Conservation (phyloP, 163 green algal genomes). For the Scenedesmus sp. region DNA sequence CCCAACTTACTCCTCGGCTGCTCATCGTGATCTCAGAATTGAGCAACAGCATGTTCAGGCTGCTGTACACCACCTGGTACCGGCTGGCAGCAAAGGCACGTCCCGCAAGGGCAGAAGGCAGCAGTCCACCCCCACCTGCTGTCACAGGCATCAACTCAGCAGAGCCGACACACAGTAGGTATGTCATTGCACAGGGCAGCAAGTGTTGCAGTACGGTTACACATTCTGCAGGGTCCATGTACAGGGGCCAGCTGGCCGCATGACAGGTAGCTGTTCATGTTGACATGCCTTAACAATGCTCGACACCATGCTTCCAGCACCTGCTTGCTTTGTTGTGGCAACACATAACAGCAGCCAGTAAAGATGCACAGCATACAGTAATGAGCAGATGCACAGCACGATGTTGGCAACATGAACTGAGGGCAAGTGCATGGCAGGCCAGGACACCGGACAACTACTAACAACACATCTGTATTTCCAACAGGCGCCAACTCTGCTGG, state of each 20-base stretch:
- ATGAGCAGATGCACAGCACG: too few relatives aligned
- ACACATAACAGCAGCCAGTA: too few relatives aligned
- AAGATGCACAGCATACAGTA: too few relatives aligned
- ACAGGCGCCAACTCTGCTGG: too few relatives aligned
- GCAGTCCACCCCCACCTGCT: background rate
- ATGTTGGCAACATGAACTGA: too few relatives aligned
- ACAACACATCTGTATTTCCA: too few relatives aligned
- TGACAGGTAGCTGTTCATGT: background rate
- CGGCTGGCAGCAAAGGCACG: background rate
- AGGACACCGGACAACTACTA: too few relatives aligned
- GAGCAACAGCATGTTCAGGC: background rate
- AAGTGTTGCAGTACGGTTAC: constrained; percentile 27
- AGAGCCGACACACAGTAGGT: constrained; percentile 5
- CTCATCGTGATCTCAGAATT: background rate
- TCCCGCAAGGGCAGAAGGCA: background rate
- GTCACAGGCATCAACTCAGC: constrained; percentile 23
- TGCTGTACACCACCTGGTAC: background rate
- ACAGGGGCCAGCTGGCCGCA: background rate
- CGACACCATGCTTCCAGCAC: too few relatives aligned
- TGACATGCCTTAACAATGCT: too few relatives aligned
- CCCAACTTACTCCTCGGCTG: background rate
- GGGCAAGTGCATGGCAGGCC: too few relatives aligned
- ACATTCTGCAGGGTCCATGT: background rate
- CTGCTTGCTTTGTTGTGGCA: too few relatives aligned
- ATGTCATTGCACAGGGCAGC: constrained; percentile 30